Evolutionary conservation across 352 stramenopile genomes (phyloP), one percentile per base, ranked within the genome.

Genomic region (Pythium periplocum): DNA sequence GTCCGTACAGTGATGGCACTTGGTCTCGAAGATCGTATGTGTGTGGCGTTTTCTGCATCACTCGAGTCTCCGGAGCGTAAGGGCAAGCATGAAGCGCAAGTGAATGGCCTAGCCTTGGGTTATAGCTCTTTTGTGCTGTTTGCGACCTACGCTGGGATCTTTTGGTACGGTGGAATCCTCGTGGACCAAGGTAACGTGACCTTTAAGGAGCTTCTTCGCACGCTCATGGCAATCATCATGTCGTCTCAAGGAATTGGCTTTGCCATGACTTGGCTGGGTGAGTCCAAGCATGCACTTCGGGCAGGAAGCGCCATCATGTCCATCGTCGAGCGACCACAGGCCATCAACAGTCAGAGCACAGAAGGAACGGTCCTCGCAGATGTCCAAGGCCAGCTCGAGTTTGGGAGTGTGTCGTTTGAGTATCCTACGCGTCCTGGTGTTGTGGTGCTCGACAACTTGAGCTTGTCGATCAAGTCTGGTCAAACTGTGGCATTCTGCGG

Each of bases 361-460:
- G 59, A 66, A 9, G 68, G 69, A 2, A 17, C 57, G 8, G 17
- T 42, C 1, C 60, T 44, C 0, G 48, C 39, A 1, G 44, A 43
- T 3, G 33, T 78, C 6, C 52, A 68, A 31, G 72, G 72, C 6
- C 33, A 49, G 0, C 47, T 95, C 9, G 57, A 75, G 32, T 93
- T 93, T 59, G 51, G 55, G 34, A 61, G 87, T 53, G 71, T 94
- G 37, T 63, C 59, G 35, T 95, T 95, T 65, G 59, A 74, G 4
- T 95, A 95, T 62, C 82, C 85, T 7, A 79, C 59, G 2, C 72
- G 84, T 9, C 77, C 75, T 0, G 58, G 86, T 2, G 64, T 75
- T 4, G 68, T 61, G 4, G 78, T 98, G 42, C 80, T 98, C 26
- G 77, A 85, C 31, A 61, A 74, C 50, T 80, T 97, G 55, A 90